These are phyloP conservation scores for Rhododendron molle DNA, from an alignment of 148 eudicot species.

Conservation along the genomic window DNA sequence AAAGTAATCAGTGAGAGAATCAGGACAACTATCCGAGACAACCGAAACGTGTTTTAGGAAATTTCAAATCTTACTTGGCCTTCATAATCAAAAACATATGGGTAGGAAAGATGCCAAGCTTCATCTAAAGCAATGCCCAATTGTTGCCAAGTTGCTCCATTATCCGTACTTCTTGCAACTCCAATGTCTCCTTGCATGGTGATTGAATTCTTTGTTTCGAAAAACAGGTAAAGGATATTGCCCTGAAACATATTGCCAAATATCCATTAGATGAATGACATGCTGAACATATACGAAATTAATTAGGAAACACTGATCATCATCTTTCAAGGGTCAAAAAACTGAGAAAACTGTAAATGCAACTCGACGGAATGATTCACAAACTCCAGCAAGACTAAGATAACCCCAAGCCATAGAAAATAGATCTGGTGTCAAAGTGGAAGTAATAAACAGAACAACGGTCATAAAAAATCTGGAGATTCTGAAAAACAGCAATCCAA, in stretches of 20 bases:
- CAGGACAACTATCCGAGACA: neutral
- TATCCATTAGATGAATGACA: neutral
- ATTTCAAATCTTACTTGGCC: constrained; percentile 51
- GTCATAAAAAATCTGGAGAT: neutral
- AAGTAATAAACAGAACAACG: neutral
- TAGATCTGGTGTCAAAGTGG: neutral
- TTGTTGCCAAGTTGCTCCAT: constrained; percentile 89
- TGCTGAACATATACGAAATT: neutral
- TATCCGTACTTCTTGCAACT: constrained; percentile 80
- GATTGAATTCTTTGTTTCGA: constrained; percentile 78
- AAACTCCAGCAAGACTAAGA: neutral
- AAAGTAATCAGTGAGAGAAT: neutral
- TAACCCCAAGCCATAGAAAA: neutral
- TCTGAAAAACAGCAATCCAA: neutral
- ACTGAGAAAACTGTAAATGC: neutral
- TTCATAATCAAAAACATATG: constrained; percentile 67
- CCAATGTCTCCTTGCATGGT: constrained; percentile 98
- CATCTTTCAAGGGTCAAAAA: neutral
- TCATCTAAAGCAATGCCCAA: constrained; percentile 92
- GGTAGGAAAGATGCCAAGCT: constrained; percentile 96
- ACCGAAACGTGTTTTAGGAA: neutral
- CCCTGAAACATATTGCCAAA: constrained; percentile 39
- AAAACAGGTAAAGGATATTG: constrained; percentile 66
- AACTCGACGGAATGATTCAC: neutral
- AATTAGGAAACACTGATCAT: neutral